Conservation (phyloP, 1,139 yeast species). For the Lodderomyces jiufengensis region DNA sequence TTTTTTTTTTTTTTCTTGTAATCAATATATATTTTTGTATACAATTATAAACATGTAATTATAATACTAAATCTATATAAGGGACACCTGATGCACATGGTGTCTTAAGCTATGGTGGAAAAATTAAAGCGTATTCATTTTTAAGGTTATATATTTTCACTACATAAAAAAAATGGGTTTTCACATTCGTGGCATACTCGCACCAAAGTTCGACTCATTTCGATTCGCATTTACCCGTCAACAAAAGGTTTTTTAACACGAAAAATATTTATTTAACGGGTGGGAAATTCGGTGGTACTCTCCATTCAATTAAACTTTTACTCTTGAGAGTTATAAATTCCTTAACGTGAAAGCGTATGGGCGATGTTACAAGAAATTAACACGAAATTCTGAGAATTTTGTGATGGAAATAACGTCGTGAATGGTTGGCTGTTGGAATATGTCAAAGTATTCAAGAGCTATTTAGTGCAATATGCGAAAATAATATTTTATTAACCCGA, state of each 20-base stretch:
- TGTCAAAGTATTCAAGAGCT: conserved; percentile 27
- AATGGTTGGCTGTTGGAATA: conserved; percentile 52
- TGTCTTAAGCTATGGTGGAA: too few species aligned
- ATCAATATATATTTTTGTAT: too few species aligned
- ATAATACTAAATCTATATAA: too few species aligned
- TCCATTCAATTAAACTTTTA: conserved; percentile 42
- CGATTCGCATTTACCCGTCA: conserved; percentile 70
- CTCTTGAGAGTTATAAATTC: conserved; percentile 56
- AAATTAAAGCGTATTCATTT: too few species aligned
- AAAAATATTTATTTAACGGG: conserved; percentile 41
- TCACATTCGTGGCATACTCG: conserved; percentile 25
- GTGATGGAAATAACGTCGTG: conserved; percentile 67
- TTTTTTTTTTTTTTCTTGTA: too few species aligned
- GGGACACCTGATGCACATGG: too few species aligned
- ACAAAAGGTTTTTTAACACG: conserved; percentile 33
- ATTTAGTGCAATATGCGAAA: conserved; percentile 81
- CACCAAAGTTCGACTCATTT: conserved; percentile 36
- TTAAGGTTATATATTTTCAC: too few species aligned
- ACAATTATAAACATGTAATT: too few species aligned
- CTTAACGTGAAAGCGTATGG: conserved; percentile 69
- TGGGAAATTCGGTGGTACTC: conserved; percentile 86
- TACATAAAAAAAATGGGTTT: conserved; percentile 2
- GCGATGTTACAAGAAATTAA: conserved; percentile 67
- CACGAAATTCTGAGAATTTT: conserved; percentile 1
- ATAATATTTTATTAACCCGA: conserved; percentile 55